A percentile compares a stretch with the other conserved stretches of the same genome.
phyloP scores from a whole-genome alignment of 192 early-diverging fungal genomes.

The Rhizophagus sp. region DNA sequence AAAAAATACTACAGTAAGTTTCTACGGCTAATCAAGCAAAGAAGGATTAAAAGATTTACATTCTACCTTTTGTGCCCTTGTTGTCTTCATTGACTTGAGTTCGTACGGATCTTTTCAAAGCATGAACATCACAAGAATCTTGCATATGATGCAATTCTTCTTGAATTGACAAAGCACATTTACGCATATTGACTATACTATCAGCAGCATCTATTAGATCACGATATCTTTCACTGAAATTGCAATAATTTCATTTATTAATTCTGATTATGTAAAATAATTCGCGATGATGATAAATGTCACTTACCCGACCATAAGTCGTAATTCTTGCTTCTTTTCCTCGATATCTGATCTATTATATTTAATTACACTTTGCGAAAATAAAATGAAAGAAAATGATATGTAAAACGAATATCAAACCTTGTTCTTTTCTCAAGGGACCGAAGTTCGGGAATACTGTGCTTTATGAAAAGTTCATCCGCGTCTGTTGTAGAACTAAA shows the following conservation, averaged over 20 bases:
- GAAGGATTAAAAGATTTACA: background rate
- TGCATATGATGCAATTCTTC: conserved; percentile 59
- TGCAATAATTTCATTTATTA: conserved; percentile 2
- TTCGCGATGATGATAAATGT: background rate
- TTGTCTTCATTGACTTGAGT: conserved; percentile 45
- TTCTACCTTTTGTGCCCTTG: conserved; percentile 42
- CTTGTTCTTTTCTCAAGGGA: conserved; percentile 48
- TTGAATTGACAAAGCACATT: conserved; percentile 53
- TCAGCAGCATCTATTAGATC: conserved; percentile 86
- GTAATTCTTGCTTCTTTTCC: conserved; percentile 76
- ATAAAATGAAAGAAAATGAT: background rate
- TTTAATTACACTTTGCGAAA: background rate
- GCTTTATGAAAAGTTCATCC: conserved; percentile 46
- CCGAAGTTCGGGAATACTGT: conserved; percentile 51
- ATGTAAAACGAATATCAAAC: conserved; percentile 10
- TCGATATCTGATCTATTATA: conserved; percentile 68
- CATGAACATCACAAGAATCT: conserved; percentile 54
- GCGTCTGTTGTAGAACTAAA: conserved; percentile 24
- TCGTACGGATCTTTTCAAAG: conserved; percentile 48
- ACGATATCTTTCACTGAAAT: conserved; percentile 74
- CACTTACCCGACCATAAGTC: conserved; percentile 82
- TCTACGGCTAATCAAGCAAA: background rate
- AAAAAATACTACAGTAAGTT: background rate
- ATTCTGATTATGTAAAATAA: too few species aligned
- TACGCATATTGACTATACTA: conserved; percentile 71